Evolutionary conservation across 108 stramenopile genomes (phyloP).

Genomic region (Cyclotella atomus): DNA sequence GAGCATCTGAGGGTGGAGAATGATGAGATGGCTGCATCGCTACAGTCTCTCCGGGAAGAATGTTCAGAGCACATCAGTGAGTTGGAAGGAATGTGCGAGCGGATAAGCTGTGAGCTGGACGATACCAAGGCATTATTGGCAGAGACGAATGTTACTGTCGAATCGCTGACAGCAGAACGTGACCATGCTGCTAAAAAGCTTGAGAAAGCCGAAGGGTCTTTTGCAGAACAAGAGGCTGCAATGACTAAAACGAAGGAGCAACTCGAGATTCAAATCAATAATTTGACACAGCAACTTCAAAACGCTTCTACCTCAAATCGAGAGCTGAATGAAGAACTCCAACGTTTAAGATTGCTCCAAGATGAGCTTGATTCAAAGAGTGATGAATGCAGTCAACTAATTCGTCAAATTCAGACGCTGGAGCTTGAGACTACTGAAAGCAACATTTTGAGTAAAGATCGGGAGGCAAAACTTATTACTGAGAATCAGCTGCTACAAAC

Average conservation of each 20-base stretch:
- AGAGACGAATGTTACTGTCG: background rate
- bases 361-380: background rate
- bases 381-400: background rate
- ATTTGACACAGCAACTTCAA: background rate
- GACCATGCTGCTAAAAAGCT: background rate
- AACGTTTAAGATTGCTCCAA: background rate
- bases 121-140: background rate
- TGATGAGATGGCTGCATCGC: constrained; percentile 2
- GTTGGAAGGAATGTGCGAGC: background rate
- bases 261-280: background rate
- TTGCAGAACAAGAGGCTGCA: background rate
- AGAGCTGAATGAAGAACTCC: background rate
- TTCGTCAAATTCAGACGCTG: background rate
- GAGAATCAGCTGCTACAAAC: background rate
- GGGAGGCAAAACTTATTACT: background rate
- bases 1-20: background rate
- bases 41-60: too few species aligned
- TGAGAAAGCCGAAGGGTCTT: background rate
- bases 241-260: background rate
- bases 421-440: constrained; percentile 9
- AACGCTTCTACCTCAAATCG: background rate
- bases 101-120: background rate
- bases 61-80: background rate
- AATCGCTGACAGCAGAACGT: background rate
- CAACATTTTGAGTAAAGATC: background rate